Conservation (phyloP, 768 basidiomycete genomes). For the Tricholoma matsutake region DNA sequence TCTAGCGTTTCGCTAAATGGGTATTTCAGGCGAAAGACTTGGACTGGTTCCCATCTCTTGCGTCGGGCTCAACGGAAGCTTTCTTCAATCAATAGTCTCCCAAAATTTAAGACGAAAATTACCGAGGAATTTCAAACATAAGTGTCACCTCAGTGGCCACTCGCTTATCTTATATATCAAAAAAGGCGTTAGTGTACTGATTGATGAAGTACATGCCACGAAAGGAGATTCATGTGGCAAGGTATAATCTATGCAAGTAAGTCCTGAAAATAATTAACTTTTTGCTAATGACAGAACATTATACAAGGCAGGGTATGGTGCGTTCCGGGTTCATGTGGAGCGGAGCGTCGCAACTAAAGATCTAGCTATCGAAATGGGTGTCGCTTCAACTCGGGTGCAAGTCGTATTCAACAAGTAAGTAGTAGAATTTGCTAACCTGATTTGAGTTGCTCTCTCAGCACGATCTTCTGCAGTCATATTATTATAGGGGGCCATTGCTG, state of each 20-base stretch:
- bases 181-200: conserved; percentile 56
- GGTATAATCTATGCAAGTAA: conserved; percentile 61
- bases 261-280: conserved; percentile 6
- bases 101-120: conserved; percentile 54
- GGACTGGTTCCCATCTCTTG: not conserved
- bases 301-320: conserved; percentile 68
- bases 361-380: conserved; percentile 91
- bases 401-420: conserved; percentile 20
- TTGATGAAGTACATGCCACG: conserved; percentile 67
- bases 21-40: not conserved
- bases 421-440: conserved; percentile 1
- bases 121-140: conserved; percentile 68
- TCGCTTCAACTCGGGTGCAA: conserved; percentile 87
- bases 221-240: conserved; percentile 61
- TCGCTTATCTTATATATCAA: not conserved
- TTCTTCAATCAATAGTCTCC: not conserved
- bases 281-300: conserved; percentile 1
- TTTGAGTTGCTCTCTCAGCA: conserved; percentile 80
- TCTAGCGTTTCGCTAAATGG: not conserved
- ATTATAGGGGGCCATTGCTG: conserved; percentile 53
- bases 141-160: conserved; percentile 9
- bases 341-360: not conserved
- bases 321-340: conserved; percentile 24
- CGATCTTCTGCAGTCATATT: conserved; percentile 71
- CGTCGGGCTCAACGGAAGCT: not conserved